These are phyloP conservation scores for Xylaria sp. DNA, from an alignment of 2,329 filamentous ascomycete genomes.

Conservation along the genomic window DNA sequence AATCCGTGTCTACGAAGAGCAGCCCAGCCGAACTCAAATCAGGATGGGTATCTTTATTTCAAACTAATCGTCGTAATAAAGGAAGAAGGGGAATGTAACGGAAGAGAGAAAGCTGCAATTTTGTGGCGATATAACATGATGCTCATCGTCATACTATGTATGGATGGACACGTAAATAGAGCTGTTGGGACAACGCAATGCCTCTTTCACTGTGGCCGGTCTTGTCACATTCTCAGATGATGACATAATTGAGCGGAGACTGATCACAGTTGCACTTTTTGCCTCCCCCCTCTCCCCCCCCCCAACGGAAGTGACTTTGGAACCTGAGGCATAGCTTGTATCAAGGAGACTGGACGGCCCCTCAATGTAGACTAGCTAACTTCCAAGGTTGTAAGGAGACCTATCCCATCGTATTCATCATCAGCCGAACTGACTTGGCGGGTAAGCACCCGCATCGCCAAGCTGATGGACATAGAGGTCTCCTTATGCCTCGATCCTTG, in stretches of 20 bases:
- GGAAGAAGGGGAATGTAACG: background rate
- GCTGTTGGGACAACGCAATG: background rate
- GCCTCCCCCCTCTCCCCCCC: too few relatives aligned
- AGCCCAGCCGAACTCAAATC: background rate
- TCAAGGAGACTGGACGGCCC: conserved; percentile 19
- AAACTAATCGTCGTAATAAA: background rate
- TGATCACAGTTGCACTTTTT: background rate
- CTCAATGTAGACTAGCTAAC: background rate
- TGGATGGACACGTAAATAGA: background rate
- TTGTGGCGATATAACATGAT: background rate
- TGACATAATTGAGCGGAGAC: background rate
- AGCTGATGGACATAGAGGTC: background rate
- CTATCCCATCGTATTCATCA: background rate
- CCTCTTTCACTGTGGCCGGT: background rate
- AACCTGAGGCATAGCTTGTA: conserved; percentile 40
- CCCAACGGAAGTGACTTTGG: conserved; percentile 17
- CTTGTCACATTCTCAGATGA: background rate
- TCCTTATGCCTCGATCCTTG: background rate
- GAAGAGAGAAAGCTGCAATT: background rate
- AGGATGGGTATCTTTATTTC: background rate
- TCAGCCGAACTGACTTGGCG: background rate
- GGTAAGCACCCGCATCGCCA: background rate
- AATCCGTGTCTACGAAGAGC: background rate
- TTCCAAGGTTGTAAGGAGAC: background rate
- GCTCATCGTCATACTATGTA: background rate